Evolutionary conservation across 2,329 filamentous ascomycete genomes (phyloP).

Genomic region (Trichoderma guizhouense): DNA sequence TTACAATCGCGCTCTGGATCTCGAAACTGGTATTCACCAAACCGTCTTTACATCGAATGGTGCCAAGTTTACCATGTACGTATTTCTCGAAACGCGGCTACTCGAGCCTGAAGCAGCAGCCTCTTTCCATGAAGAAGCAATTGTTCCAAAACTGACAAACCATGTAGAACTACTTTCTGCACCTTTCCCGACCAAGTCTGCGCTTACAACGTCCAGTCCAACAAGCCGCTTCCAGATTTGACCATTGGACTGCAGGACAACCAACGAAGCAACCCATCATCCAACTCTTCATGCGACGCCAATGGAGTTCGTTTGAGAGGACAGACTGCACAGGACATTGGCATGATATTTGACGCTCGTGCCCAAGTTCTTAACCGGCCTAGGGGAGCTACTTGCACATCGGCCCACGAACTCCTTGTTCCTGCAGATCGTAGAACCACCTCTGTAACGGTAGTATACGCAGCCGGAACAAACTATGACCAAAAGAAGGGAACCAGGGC

Average conservation of each 20-base stretch:
- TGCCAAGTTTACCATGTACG: slow-evolving; percentile 22
- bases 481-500: slow-evolving; percentile 44
- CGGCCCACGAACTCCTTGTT: slow-evolving; percentile 27
- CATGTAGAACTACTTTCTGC: slow-evolving; percentile 36
- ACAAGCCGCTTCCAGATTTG: slow-evolving; percentile 36
- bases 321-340: slow-evolving; percentile 1
- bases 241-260: slow-evolving; percentile 42
- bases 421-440: background rate
- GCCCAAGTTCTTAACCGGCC: slow-evolving; percentile 2
- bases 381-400: background rate
- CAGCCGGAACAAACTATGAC: slow-evolving; percentile 48
- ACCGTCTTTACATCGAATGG: slow-evolving; percentile 11
- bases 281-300: slow-evolving; percentile 17
- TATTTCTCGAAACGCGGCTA: background rate
- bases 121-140: background rate
- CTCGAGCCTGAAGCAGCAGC: background rate
- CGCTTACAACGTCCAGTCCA: slow-evolving; percentile 20
- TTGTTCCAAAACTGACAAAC: background rate
- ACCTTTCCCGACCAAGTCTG: slow-evolving; percentile 40
- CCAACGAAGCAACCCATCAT: slow-evolving; percentile 25
- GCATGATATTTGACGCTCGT: slow-evolving; percentile 12
- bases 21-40: slow-evolving; percentile 19
- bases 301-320: slow-evolving; percentile 9
- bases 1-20: slow-evolving; percentile 18
- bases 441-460: slow-evolving; percentile 28